A percentile compares a stretch with the other conserved stretches of the same genome.
Evolutionary conservation across 139 green algal species (phyloP).

Genomic region (Edaphochlamys debaryana): DNA sequence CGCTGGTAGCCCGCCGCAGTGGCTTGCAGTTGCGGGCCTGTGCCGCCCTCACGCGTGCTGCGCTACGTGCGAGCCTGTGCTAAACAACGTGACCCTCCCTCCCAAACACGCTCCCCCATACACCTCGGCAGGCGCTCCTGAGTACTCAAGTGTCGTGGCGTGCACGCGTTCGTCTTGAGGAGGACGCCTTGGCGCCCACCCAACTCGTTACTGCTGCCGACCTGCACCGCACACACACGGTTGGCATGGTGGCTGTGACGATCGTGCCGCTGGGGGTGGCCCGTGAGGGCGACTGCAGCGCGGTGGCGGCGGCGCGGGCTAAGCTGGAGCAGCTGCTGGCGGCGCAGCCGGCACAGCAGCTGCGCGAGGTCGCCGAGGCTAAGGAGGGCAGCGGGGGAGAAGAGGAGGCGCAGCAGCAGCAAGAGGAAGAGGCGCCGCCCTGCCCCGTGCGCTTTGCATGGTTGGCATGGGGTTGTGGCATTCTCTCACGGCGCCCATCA

Average conservation of each 20-base stretch:
- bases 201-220: too few relatives aligned
- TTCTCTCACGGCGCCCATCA: too few relatives aligned
- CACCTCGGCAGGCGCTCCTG: background rate
- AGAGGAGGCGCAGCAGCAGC: too few relatives aligned
- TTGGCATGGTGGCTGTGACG: constrained; percentile 24
- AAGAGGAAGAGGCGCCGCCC: too few relatives aligned
- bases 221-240: too few relatives aligned
- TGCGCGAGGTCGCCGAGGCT: too few relatives aligned
- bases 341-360: constrained; percentile 76
- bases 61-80: background rate
- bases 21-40: background rate
- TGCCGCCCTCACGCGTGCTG: background rate
- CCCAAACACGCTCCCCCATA: background rate
- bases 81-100: background rate
- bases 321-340: too few relatives aligned
- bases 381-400: too few relatives aligned
- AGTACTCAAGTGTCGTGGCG: background rate
- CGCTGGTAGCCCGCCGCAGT: background rate
- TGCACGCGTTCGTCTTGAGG: background rate
- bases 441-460: too few relatives aligned
- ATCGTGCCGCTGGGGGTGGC: background rate
- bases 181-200: background rate
- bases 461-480: too few relatives aligned
- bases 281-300: too few relatives aligned
- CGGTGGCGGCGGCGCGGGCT: too few relatives aligned